phyloP scores from a whole-genome alignment of 139 green algal genomes.

The Auxenochlorella pyrenoidosa region DNA sequence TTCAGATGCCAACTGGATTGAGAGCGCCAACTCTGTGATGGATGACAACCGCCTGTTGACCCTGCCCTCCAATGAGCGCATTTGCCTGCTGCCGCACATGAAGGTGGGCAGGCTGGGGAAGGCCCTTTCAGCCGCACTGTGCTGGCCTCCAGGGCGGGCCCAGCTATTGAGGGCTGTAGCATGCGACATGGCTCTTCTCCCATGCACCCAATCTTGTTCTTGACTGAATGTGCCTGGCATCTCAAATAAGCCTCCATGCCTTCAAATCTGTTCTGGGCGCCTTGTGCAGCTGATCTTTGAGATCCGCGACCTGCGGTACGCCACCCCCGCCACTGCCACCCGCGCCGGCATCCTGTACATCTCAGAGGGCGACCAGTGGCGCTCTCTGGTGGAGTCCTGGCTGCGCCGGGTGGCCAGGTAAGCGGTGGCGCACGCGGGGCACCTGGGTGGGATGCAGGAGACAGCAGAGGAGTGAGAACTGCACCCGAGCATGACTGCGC shows the following conservation, averaged over 20 bases:
- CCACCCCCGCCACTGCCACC: slow-evolving; percentile 91
- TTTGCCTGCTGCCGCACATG: slow-evolving; percentile 87
- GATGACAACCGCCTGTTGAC: slow-evolving; percentile 86
- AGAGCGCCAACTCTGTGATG: slow-evolving; percentile 92
- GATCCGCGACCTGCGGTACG: slow-evolving; percentile 78
- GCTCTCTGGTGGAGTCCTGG: slow-evolving; percentile 63
- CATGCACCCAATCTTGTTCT: neutral
- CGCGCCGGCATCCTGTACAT: slow-evolving; percentile 92
- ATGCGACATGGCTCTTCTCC: neutral
- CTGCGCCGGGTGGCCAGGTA: slow-evolving; percentile 34
- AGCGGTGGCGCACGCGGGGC: neutral
- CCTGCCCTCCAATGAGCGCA: slow-evolving; percentile 91
- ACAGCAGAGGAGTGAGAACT: too few species aligned
- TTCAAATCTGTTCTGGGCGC: too few species aligned
- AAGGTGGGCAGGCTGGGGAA: slow-evolving; percentile 33
- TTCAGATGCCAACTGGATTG: slow-evolving; percentile 83
- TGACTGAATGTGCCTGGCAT: neutral
- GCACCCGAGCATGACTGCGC: too few species aligned
- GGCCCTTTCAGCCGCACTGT: neutral
- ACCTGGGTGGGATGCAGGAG: too few species aligned
- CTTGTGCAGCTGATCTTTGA: slow-evolving; percentile 79
- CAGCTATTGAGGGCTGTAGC: neutral
- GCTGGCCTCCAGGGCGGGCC: neutral
- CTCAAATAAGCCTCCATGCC: too few species aligned
- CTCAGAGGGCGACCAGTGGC: slow-evolving; percentile 85